Percentiles rank a stretch among this genome's conserved stretches.
Conservation (phyloP, 2,329 filamentous ascomycete genomes). For the Scedosporium boydii region DNA sequence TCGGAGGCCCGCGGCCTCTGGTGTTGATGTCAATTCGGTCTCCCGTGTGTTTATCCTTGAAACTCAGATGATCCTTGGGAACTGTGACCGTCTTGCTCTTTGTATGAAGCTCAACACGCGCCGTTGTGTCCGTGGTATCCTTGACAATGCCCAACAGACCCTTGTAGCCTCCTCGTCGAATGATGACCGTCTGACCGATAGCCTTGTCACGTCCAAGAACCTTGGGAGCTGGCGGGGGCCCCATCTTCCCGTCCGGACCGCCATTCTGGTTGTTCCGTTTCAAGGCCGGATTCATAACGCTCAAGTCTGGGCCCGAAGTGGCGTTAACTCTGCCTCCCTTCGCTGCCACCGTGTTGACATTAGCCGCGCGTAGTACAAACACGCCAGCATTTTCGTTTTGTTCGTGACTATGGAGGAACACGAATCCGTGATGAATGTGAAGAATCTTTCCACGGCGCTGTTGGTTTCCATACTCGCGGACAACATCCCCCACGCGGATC, state of each 20-base stretch:
- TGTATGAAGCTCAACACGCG: slow-evolving; percentile 85
- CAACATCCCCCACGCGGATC: slow-evolving; percentile 82
- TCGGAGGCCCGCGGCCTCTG: slow-evolving; percentile 27
- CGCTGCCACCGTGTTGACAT: slow-evolving; percentile 84
- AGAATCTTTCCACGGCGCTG: slow-evolving; percentile 80
- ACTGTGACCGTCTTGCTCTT: slow-evolving; percentile 88
- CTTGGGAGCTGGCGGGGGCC: slow-evolving; percentile 54
- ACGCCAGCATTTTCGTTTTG: slow-evolving; percentile 81
- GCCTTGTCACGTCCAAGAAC: slow-evolving; percentile 72
- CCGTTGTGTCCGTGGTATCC: slow-evolving; percentile 77
- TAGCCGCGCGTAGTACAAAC: slow-evolving; percentile 77
- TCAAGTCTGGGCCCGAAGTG: slow-evolving; percentile 62
- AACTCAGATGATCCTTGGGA: slow-evolving; percentile 68
- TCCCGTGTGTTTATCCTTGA: slow-evolving; percentile 78
- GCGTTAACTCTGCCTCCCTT: slow-evolving; percentile 75
- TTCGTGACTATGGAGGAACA: slow-evolving; percentile 80
- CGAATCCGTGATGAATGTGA: slow-evolving; percentile 85
- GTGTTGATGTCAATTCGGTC: slow-evolving; percentile 63
- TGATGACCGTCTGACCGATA: slow-evolving; percentile 84
- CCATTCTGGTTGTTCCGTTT: slow-evolving; percentile 60
- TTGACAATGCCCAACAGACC: slow-evolving; percentile 92
- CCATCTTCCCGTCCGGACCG: slow-evolving; percentile 32
- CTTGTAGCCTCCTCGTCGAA: slow-evolving; percentile 83
- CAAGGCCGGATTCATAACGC: slow-evolving; percentile 84
- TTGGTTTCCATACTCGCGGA: slow-evolving; percentile 83